These are phyloP conservation scores for Aspergillus spinulosporus DNA, from an alignment of 2,329 filamentous ascomycete genomes.

Conservation along the genomic window DNA sequence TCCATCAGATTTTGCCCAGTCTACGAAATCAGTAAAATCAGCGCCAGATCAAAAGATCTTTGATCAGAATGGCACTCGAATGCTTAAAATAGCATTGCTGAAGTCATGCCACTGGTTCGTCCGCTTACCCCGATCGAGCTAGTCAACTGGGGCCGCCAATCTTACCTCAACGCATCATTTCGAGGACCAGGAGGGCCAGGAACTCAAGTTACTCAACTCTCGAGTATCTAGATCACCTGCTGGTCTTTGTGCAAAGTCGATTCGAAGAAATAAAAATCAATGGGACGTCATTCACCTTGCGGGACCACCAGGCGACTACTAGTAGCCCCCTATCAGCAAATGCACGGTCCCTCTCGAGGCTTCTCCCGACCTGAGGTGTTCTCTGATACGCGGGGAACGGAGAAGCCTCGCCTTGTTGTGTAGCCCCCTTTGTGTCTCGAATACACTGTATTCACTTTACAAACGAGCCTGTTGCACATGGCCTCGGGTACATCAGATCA, in stretches of 20 bases:
- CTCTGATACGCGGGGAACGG: background rate
- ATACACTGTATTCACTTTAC: background rate
- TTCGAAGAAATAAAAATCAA: background rate
- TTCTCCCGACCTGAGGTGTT: background rate
- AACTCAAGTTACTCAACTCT: no score
- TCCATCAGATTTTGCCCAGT: background rate
- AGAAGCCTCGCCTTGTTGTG: constrained; percentile 2
- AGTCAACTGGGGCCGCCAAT: background rate
- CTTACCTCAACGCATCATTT: background rate
- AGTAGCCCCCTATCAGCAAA: background rate
- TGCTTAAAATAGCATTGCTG: background rate
- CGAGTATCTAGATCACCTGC: background rate
- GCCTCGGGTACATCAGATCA: background rate
- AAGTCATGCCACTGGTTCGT: background rate
- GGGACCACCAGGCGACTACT: background rate
- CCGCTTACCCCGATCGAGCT: background rate
- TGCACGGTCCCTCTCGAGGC: background rate
- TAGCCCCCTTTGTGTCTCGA: background rate
- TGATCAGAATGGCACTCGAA: background rate
- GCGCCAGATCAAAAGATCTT: background rate
- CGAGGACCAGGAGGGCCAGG: background rate
- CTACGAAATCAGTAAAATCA: background rate
- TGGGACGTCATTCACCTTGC: background rate
- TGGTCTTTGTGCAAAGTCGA: background rate
- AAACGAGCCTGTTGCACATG: background rate